Percentiles rank a stretch among this genome's conserved stretches.
phyloP scores from a whole-genome alignment of 805 yeast genomes.

The Lachancea dasiensis region DNA sequence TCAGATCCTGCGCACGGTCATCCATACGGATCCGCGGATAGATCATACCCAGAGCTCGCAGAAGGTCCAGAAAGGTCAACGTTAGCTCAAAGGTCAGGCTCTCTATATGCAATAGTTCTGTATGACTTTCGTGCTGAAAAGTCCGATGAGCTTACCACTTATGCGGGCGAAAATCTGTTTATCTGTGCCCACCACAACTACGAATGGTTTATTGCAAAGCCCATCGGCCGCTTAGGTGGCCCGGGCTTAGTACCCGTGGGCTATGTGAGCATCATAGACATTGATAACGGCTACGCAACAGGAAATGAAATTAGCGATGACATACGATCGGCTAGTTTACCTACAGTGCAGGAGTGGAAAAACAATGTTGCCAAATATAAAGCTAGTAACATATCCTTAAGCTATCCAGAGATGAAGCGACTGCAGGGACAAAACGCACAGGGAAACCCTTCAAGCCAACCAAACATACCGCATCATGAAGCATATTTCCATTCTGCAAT shows the following conservation, averaged over 20 bases:
- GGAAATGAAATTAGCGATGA: slow-evolving; percentile 50
- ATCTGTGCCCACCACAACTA: slow-evolving; percentile 93
- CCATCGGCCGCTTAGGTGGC: slow-evolving; percentile 90
- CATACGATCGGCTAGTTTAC: slow-evolving; percentile 63
- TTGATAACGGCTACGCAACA: slow-evolving; percentile 55
- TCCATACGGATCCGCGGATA: no score
- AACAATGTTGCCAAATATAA: slow-evolving; percentile 83
- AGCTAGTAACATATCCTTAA: slow-evolving; percentile 77
- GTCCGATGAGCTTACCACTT: slow-evolving; percentile 77
- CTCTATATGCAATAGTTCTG: slow-evolving; percentile 76
- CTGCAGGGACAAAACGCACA: slow-evolving; percentile 13
- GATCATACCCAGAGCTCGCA: no score
- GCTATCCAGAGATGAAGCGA: slow-evolving; percentile 39
- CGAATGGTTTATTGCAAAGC: slow-evolving; percentile 98
- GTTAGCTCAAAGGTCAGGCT: slow-evolving; percentile 27
- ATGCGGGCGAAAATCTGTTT: slow-evolving; percentile 81
- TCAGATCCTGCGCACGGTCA: slow-evolving; percentile 12
- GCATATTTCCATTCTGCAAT: slow-evolving; percentile 17
- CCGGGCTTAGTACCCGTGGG: slow-evolving; percentile 94
- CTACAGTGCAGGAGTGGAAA: slow-evolving; percentile 96
- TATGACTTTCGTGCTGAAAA: slow-evolving; percentile 77
- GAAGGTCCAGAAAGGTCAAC: neutral
- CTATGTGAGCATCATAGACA: slow-evolving; percentile 80
- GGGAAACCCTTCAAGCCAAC: slow-evolving; percentile 9
- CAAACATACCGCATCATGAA: slow-evolving; percentile 15